Evolutionary conservation across 179 eudicot species (phyloP), one percentile per base, ranked within the genome.

Genomic region (Sideroxylon spinosum): DNA sequence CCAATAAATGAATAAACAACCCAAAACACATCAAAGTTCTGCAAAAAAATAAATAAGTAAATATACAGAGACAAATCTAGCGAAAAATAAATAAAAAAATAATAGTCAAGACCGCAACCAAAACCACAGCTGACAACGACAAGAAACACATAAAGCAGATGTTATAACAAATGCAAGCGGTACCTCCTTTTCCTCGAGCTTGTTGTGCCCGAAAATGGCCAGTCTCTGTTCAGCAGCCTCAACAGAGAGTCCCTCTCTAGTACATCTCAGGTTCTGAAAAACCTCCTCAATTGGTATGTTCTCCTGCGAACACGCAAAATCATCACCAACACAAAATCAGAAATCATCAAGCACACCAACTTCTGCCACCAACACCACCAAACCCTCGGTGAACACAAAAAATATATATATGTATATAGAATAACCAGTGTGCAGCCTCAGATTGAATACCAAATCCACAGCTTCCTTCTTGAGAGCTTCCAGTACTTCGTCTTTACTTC

Each of bases 111-210:
- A 52, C n/a, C 25, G 3, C 16, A 0, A 66, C 4, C 59, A 29
- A 32, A 11, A 67, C 22, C 28, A 23, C 50, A 14, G 29, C 60
- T 12, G 26, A 26, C 25, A 68, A 46, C 17, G 46, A n/a, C 22
- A 37, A 53, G 11, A 73, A 23, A 76, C 22, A 17, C 44, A 17
- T 17, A 57, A 14, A 60, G 25, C 1, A 5, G 61, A 48, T 4
- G 25, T 25, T 12, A n/a, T n/a, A 67, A 76, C 4, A 69, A 1
- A 22, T 29, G 46, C 71, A 61, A 48, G 28, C 17, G 13, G 7
- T 12, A 92, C 97, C 95, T 84, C 78, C 83, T 92, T 92, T 79
- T 91, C 97, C 79, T 91, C 97, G 82, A 92, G 97, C 86, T 91
- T 92, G 80, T 92, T 92, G 77, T 87, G 86, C 44, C 97, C 95